phyloP scores from a whole-genome alignment of 164 flowering plant genomes.

The Cinnamomum micranthum region DNA sequence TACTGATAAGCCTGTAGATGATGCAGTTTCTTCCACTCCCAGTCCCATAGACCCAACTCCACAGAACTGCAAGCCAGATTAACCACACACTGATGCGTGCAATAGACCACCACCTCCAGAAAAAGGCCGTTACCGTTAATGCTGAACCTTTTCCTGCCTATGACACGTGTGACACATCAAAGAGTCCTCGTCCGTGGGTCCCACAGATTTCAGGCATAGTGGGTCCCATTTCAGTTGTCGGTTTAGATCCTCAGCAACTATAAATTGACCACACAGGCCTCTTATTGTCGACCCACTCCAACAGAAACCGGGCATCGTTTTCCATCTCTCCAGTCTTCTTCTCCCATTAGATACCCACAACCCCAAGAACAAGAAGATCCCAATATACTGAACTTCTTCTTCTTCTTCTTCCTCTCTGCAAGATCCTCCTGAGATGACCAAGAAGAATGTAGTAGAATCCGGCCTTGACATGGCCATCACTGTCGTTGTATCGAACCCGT shows the following conservation, averaged over 20 bases:
- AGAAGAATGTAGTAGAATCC: conserved; percentile 47
- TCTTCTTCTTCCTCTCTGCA: not conserved
- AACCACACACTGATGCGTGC: not conserved
- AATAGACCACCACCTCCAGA: not conserved
- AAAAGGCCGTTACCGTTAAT: not conserved
- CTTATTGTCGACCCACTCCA: not conserved
- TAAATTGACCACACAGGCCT: conserved; percentile 8
- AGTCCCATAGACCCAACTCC: too few species aligned
- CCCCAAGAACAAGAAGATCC: not conserved
- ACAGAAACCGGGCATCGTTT: not conserved
- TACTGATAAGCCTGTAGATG: too few species aligned
- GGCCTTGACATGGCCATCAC: conserved; percentile 25
- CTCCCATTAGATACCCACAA: not conserved
- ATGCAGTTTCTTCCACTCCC: too few species aligned
- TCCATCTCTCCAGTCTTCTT: not conserved
- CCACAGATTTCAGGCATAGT: not conserved
- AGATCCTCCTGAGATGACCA: conserved; percentile 39
- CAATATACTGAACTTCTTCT: not conserved
- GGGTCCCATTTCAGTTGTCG: conserved; percentile 17
- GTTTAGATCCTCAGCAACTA: conserved; percentile 13
- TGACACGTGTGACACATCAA: not conserved
- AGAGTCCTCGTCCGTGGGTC: not conserved
- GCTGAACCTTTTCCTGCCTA: not conserved
- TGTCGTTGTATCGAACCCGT: conserved; percentile 22
- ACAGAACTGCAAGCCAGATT: too few species aligned